Percentiles rank a stretch among this genome's conserved stretches.
Evolutionary conservation across 768 basidiomycete genomes (phyloP).

Genomic region (Amanita rimosa): DNA sequence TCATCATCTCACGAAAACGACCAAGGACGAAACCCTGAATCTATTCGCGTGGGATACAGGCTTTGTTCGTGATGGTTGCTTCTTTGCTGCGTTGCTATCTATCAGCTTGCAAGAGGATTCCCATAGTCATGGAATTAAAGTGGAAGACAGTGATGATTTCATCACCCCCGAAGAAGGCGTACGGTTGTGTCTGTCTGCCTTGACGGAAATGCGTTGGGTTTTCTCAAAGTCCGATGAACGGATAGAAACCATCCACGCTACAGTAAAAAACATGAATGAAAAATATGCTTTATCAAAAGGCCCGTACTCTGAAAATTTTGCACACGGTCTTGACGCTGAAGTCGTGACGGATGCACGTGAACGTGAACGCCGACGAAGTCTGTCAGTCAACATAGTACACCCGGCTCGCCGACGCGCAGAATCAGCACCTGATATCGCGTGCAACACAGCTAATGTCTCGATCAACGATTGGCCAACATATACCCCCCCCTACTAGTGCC

Average conservation of each 20-base stretch:
- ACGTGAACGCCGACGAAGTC: constrained; percentile 33
- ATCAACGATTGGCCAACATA: constrained; percentile 47
- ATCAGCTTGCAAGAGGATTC: constrained; percentile 47
- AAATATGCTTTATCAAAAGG: not conserved
- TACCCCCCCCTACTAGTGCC: constrained; percentile 44
- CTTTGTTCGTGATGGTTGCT: constrained; percentile 81
- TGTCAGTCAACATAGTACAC: constrained; percentile 27
- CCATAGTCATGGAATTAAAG: constrained; percentile 22
- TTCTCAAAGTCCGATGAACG: constrained; percentile 67
- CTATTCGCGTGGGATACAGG: constrained; percentile 84
- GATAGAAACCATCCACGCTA: constrained; percentile 45
- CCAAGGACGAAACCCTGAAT: constrained; percentile 19
- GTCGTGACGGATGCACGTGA: constrained; percentile 16
- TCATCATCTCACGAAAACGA: constrained; percentile 26
- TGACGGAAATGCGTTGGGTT: constrained; percentile 78
- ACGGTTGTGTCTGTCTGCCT: constrained; percentile 55
- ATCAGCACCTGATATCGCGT: constrained; percentile 41
- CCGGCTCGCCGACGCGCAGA: constrained; percentile 30
- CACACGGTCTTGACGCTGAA: constrained; percentile 5
- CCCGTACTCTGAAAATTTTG: not conserved
- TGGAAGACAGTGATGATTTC: constrained; percentile 18
- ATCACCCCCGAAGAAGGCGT: constrained; percentile 32
- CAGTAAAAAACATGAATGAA: constrained; percentile 25
- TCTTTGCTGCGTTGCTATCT: constrained; percentile 72
- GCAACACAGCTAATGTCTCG: constrained; percentile 36